Percentiles rank a stretch among this genome's conserved stretches.
phyloP scores from a whole-genome alignment of 208 protist genomes.

The Trypanosoma conorhini region DNA sequence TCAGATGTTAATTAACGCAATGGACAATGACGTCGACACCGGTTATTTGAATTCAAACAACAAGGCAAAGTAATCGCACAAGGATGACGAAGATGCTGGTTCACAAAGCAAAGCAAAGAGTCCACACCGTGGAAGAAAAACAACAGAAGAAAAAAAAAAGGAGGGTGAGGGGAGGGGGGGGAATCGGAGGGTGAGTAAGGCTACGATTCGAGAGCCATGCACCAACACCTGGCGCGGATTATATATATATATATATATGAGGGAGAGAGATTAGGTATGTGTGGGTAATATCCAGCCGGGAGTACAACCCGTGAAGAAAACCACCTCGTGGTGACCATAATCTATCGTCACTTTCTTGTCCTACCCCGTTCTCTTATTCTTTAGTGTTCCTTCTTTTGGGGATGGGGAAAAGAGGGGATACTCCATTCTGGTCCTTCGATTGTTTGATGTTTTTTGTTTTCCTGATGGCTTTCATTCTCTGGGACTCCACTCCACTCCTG shows the following conservation, averaged over 20 bases:
- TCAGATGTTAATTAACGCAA: neutral
- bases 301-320: neutral
- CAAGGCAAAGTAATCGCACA: neutral
- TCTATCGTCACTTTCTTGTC: constrained; percentile 12
- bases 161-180: too few relatives aligned
- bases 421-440: neutral
- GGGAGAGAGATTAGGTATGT: neutral
- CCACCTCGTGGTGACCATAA: neutral
- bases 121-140: constrained; percentile 9
- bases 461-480: neutral
- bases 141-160: constrained; percentile 21
- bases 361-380: neutral
- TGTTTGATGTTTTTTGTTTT: neutral
- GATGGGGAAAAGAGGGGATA: neutral
- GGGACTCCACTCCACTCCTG: neutral
- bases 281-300: neutral
- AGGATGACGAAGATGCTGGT: neutral
- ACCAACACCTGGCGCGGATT: neutral
- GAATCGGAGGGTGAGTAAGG: neutral
- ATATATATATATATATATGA: constrained; percentile 8
- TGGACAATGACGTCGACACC: neutral
- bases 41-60: neutral
- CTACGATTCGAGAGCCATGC: neutral
- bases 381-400: neutral
- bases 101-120: neutral